phyloP scores from a whole-genome alignment of 1,284 basidiomycete genomes.

The Sphaerobolus stellatus region DNA sequence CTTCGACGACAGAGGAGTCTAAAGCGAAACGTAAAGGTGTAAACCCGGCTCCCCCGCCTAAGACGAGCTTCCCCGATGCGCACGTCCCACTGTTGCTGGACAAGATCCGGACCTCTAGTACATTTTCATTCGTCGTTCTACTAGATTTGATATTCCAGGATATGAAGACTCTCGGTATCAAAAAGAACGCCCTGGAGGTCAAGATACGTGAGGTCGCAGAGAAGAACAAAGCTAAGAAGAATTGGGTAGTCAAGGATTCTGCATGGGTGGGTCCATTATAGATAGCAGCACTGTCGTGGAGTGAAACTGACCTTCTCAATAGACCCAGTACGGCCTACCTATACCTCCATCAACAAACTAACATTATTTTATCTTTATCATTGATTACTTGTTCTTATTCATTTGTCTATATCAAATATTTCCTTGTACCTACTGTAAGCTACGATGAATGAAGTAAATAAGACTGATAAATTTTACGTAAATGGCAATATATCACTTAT shows the following conservation, averaged over 20 bases:
- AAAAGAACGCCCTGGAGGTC: conserved; percentile 78
- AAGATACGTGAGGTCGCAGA: conserved; percentile 74
- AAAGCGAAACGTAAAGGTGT: conserved; percentile 38
- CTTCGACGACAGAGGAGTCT: conserved; percentile 15
- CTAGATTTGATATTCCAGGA: conserved; percentile 72
- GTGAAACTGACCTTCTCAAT: background rate
- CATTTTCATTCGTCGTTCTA: conserved; percentile 60
- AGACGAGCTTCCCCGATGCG: conserved; percentile 64
- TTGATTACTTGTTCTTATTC: background rate
- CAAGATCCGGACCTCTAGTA: conserved; percentile 55
- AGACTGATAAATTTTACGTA: no score
- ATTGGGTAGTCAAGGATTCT: conserved; percentile 63
- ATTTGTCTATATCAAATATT: background rate
- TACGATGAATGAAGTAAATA: no score
- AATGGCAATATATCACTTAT: no score
- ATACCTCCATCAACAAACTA: conserved; percentile 5
- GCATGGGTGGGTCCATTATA: conserved; percentile 28
- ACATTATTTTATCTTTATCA: background rate
- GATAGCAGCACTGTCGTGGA: background rate
- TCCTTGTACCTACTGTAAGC: no score
- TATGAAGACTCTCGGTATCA: conserved; percentile 62
- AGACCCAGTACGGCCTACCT: conserved; percentile 8
- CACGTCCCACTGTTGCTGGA: conserved; percentile 58
- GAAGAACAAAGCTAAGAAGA: conserved; percentile 65
- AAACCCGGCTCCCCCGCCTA: conserved; percentile 37